A percentile compares a stretch with the other conserved stretches of the same genome.
These are phyloP conservation scores for Santalum album DNA, from an alignment of 164 flowering plant species.

Conservation along the genomic window DNA sequence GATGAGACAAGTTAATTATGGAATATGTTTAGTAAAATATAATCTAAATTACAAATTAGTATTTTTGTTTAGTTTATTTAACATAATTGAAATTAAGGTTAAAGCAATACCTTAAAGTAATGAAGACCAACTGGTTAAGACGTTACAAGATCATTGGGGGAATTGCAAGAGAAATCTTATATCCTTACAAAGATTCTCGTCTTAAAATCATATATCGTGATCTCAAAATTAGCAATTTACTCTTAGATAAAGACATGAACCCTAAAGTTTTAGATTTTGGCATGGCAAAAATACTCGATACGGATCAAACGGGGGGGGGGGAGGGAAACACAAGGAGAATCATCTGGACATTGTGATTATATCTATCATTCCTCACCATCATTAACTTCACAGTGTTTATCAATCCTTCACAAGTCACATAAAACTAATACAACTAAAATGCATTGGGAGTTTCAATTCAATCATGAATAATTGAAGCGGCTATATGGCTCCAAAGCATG, in stretches of 20 bases:
- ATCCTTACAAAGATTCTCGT: conserved; percentile 56
- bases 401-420: too few species aligned
- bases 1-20: too few species aligned
- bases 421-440: too few species aligned
- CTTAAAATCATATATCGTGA: conserved; percentile 48
- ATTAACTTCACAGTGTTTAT: too few species aligned
- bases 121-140: conserved; percentile 24
- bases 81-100: background rate
- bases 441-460: too few species aligned
- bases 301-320: conserved; percentile 17
- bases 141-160: conserved; percentile 44
- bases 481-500: background rate
- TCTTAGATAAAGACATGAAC: conserved; percentile 40
- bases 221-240: conserved; percentile 49
- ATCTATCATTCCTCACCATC: background rate
- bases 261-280: conserved; percentile 67
- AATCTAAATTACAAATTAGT: too few species aligned
- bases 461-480: too few species aligned
- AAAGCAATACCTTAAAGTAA: conserved; percentile 19
- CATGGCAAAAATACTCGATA: conserved; percentile 33
- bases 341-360: conserved; percentile 34
- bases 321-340: conserved; percentile 19
- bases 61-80: too few species aligned
- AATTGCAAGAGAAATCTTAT: conserved; percentile 52
- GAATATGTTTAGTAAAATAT: too few species aligned